phyloP scores from a whole-genome alignment of 2,329 filamentous ascomycete species.

The Setomelanomma holmii region DNA sequence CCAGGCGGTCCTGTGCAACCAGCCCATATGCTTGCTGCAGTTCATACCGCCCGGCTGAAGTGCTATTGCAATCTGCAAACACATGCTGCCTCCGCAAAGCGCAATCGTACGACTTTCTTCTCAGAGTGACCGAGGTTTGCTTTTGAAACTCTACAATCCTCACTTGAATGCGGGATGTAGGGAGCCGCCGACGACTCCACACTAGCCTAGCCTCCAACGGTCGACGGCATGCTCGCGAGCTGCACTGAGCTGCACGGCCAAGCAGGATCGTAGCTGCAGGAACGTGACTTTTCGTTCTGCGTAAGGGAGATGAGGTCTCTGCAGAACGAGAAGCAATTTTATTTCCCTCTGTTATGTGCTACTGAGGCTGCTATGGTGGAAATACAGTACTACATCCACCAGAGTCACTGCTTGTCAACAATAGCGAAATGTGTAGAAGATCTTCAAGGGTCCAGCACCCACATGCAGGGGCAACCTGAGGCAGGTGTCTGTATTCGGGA shows the following conservation, averaged over 20 bases:
- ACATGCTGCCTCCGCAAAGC: background rate
- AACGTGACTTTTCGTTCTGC: slow-evolving; percentile 5
- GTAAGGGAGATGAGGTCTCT: slow-evolving; percentile 8
- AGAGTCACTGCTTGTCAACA: background rate
- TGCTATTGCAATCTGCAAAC: slow-evolving; percentile 15
- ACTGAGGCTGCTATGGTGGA: background rate
- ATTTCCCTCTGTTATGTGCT: background rate
- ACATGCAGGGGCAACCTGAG: slow-evolving; percentile 3
- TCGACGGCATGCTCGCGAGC: slow-evolving; percentile 1
- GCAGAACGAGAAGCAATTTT: background rate
- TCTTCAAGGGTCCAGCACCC: background rate
- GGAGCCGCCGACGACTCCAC: slow-evolving; percentile 15
- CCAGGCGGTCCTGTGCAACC: slow-evolving; percentile 14
- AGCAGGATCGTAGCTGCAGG: background rate
- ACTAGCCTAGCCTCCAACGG: slow-evolving; percentile 10
- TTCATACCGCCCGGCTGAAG: slow-evolving; percentile 27
- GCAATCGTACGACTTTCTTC: slow-evolving; percentile 27
- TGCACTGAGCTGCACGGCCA: slow-evolving; percentile 17
- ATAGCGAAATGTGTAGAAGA: background rate
- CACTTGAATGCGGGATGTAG: slow-evolving; percentile 11
- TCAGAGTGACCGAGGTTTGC: background rate
- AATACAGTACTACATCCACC: background rate
- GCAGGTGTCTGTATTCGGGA: slow-evolving; percentile 15
- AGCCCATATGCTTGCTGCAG: slow-evolving; percentile 9
- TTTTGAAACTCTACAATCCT: slow-evolving; percentile 20